Base-by-base conservation (phyloP, 169 alveolate genomes). In the Plasmodium vivax region DNA sequence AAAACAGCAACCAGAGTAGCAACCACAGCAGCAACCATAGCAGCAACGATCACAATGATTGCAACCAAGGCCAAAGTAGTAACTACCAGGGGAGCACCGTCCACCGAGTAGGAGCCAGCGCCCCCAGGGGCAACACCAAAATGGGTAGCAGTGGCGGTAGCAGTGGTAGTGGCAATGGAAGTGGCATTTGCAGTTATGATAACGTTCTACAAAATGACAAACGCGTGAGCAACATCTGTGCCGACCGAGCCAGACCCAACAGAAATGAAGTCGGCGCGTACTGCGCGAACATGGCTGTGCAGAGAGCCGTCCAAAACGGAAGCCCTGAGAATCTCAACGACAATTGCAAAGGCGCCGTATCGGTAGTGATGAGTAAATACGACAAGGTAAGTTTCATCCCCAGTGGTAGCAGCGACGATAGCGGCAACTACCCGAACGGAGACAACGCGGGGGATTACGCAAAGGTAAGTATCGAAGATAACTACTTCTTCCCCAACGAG, bases 1-100 rank as follows among this genome's bases (percentile, higher is more conserved):
- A 58, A 14, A 79, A 73, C 47, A 77, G 62, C 6, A 74, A 74
- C 34, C 82, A 45, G 43, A 80, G 43, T 51, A 47, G 23, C 43
- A 75, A 79, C 82, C 19, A 38, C 23, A 91, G 83, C 75, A 79
- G 27, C 27, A 23, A 79, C 82, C 19, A 38, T 38, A 91, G 83
- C 75, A 79, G 43, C 73, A 30, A 12, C 41, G 82, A 41, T n/a
- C 38, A 14, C 51, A 88, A 45, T 45, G 41, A 43, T 56, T 19
- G 27, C 82, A 68, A 10, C 36, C 51, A 75, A 41, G 56, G 3
- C 58, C 10, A 68, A 38, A 3, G n/a, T 19, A 73, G 14, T 12
- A 71, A 75, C 77, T 43, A 79, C 54, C 34, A 73, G n/a, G 62
- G 23, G 19, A 32, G 54, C 27, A 32, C 9, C 73, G 3, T 10